These are phyloP conservation scores for Withania somnifera DNA, from an alignment of 305 asterid genomes.

Conservation along the genomic window DNA sequence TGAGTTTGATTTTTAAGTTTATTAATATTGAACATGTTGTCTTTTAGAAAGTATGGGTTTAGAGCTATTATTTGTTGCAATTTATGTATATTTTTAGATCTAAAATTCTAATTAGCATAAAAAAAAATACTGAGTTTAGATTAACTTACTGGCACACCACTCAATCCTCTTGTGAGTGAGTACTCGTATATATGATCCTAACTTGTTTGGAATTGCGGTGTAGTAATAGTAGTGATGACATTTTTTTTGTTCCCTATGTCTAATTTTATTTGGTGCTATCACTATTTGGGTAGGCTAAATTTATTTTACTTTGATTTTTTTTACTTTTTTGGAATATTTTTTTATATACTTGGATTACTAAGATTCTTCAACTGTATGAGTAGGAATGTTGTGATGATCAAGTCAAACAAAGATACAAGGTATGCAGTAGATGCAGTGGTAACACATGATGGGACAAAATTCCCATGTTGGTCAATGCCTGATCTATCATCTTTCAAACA, in stretches of 20 bases:
- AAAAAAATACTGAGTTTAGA: no score
- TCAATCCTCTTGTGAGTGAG: neutral
- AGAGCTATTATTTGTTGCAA: neutral
- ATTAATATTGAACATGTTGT: neutral
- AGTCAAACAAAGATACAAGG: slow-evolving; percentile 69
- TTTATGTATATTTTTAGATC: no score
- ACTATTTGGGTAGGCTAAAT: no score
- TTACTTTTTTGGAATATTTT: no score
- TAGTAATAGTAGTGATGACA: neutral
- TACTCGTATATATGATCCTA: neutral
- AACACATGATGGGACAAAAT: slow-evolving; percentile 67
- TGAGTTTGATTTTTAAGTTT: neutral
- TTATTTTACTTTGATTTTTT: neutral
- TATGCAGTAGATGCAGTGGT: slow-evolving; percentile 66
- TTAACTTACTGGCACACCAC: neutral
- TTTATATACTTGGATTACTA: neutral
- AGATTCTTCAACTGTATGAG: neutral
- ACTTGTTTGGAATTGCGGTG: neutral
- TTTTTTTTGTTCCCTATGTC: neutral
- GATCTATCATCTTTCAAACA: slow-evolving; percentile 59
- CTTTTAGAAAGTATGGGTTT: neutral
- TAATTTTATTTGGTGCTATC: neutral
- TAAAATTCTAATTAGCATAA: no score
- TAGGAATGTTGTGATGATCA: slow-evolving; percentile 64
- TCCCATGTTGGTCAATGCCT: slow-evolving; percentile 61